phyloP scores from a whole-genome alignment of 2,329 filamentous ascomycete species.

The Aschersonia sp. region DNA sequence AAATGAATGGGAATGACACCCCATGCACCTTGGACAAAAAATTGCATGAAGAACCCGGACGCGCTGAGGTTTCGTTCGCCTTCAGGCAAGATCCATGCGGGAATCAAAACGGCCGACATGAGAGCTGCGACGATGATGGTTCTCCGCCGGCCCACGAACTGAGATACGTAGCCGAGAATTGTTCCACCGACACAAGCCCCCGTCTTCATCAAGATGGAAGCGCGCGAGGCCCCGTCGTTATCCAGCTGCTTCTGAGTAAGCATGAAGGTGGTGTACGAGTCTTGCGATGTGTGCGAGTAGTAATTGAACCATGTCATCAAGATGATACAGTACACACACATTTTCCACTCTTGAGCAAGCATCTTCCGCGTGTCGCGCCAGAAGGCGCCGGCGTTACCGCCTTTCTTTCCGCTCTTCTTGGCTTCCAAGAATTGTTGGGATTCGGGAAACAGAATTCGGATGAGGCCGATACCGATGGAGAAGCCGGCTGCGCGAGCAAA shows the following conservation, averaged over 20 bases:
- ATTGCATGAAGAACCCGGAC: slow-evolving; percentile 55
- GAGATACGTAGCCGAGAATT: slow-evolving; percentile 59
- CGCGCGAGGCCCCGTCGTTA: slow-evolving; percentile 51
- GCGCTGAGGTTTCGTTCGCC: slow-evolving; percentile 45
- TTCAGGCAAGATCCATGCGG: slow-evolving; percentile 56
- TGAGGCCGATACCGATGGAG: slow-evolving; percentile 52
- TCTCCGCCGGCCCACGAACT: slow-evolving; percentile 60
- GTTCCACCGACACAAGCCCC: slow-evolving; percentile 63
- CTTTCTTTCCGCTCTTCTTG: slow-evolving; percentile 42
- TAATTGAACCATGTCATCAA: slow-evolving; percentile 67
- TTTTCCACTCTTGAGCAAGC: slow-evolving; percentile 57
- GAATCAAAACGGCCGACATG: slow-evolving; percentile 47
- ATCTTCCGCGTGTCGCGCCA: slow-evolving; percentile 56
- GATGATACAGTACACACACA: slow-evolving; percentile 64
- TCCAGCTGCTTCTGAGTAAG: slow-evolving; percentile 54
- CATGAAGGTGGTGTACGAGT: slow-evolving; percentile 75
- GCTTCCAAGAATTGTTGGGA: slow-evolving; percentile 62
- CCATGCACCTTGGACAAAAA: slow-evolving; percentile 53
- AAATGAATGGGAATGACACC: slow-evolving; percentile 59
- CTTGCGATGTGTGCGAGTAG: slow-evolving; percentile 68
- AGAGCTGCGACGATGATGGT: slow-evolving; percentile 48
- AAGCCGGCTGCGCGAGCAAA: slow-evolving; percentile 32
- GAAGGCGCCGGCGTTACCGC: slow-evolving; percentile 36
- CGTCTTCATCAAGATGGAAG: slow-evolving; percentile 69
- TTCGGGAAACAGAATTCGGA: slow-evolving; percentile 58